Conservation (phyloP, 2,329 filamentous ascomycete genomes). For the Talaromyces islandicus region DNA sequence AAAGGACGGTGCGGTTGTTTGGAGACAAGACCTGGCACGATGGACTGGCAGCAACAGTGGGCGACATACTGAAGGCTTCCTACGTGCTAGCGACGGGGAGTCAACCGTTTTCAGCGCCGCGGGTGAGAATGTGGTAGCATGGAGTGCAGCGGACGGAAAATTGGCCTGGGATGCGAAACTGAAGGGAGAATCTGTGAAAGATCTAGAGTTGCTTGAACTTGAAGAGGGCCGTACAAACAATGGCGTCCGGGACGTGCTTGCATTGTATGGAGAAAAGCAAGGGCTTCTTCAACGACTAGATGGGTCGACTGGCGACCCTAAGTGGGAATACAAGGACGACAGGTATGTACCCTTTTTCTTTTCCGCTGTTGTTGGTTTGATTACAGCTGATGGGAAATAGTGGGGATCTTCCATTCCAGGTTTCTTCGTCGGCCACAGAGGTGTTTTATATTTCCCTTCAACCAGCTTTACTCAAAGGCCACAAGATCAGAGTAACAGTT, state of each 20-base stretch:
- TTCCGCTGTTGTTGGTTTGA: not conserved
- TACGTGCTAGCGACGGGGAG: constrained; percentile 73
- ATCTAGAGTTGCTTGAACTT: constrained; percentile 69
- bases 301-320: constrained; percentile 63
- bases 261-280: constrained; percentile 53
- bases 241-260: constrained; percentile 57
- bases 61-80: constrained; percentile 34
- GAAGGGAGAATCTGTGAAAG: constrained; percentile 35
- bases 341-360: constrained; percentile 31
- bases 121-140: constrained; percentile 65
- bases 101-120: constrained; percentile 69
- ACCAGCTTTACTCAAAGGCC: constrained; percentile 57
- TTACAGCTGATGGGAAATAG: constrained; percentile 30
- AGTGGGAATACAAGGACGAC: constrained; percentile 71
- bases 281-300: constrained; percentile 65
- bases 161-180: constrained; percentile 68
- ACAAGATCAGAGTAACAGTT: constrained; percentile 69
- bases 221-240: constrained; percentile 50
- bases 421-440: constrained; percentile 60
- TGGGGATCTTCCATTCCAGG: constrained; percentile 68
- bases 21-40: constrained; percentile 70
- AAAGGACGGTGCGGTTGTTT: constrained; percentile 73
- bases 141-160: constrained; percentile 77
- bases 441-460: constrained; percentile 75
- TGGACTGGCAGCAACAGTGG: constrained; percentile 22